phyloP scores from a whole-genome alignment of 2,329 filamentous ascomycete species.

The Orbilia ellipsospora region DNA sequence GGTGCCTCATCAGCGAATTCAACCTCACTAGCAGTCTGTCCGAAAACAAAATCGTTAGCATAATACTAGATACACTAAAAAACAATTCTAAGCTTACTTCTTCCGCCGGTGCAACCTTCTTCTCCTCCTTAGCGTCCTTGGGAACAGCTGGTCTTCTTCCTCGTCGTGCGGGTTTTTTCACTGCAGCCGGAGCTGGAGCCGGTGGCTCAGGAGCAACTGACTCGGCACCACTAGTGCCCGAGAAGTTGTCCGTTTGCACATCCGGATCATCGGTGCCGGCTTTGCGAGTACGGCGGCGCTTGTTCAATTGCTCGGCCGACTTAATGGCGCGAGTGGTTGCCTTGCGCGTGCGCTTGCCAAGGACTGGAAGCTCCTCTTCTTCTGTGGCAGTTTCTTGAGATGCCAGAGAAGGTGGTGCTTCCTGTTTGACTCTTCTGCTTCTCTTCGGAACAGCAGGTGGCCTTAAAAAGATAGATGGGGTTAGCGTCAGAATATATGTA shows the following conservation, averaged over 20 bases:
- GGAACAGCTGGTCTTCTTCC: conserved; percentile 24
- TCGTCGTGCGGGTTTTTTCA: conserved; percentile 37
- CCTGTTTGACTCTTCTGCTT: conserved; percentile 20
- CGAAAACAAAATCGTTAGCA: neutral
- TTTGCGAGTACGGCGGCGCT: conserved; percentile 45
- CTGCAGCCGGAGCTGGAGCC: conserved; percentile 1
- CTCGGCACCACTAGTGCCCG: conserved; percentile 45
- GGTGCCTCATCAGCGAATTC: conserved; percentile 22
- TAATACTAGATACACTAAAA: neutral
- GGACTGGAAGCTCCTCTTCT: conserved; percentile 29
- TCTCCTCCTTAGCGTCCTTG: conserved; percentile 18
- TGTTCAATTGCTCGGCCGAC: conserved; percentile 48
- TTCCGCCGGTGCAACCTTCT: conserved; percentile 10
- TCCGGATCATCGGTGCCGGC: conserved; percentile 30
- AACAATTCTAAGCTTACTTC: conserved; percentile 13
- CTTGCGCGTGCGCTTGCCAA: conserved; percentile 48
- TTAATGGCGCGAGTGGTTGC: conserved; percentile 52
- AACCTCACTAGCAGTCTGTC: conserved; percentile 37
- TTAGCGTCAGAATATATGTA: conserved; percentile 1
- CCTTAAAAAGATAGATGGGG: neutral
- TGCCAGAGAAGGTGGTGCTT: conserved; percentile 40
- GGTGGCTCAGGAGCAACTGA: conserved; percentile 36
- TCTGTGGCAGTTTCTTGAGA: conserved; percentile 49
- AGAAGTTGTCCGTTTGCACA: conserved; percentile 29
- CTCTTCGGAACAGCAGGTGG: conserved; percentile 18